Evolutionary conservation across 768 basidiomycete species (phyloP), one percentile per base, ranked within the genome.

Genomic region (Lentinula edodes): DNA sequence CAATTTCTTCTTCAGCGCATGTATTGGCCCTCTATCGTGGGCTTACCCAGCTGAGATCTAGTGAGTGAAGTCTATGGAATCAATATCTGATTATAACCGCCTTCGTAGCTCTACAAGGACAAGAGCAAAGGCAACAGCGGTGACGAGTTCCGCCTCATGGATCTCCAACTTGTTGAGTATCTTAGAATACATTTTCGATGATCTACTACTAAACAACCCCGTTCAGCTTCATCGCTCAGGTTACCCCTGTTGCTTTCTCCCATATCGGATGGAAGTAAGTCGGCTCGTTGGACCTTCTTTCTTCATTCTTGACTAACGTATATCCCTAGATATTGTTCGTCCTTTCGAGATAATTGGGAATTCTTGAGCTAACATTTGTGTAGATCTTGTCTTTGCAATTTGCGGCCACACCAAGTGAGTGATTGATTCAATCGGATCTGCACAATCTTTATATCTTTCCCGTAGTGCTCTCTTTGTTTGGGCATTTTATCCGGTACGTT

Each of bases 1-100:
- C 73, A 78, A 79, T 63, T 78, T 79, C 71, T 78, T 78, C 70
- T 80, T 79, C 65, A 76, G 74, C 57, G 72, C 77, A 2, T 78
- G 77, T 55, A 78, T 80, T 38, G 79, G 78, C 1, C 78, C 78
- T 7, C 68, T 79, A 7, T 76, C 75, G 0, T 80, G 79, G 79
- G 79, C 78, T 3, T 77, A 77, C 61, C 78, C 77, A 0, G 77
- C 76, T 3, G 77, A 79, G 62, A 79, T 80, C 16, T 77, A 68
- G 69, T 67, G 36, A 32, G 69, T 35, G 28, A 28, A 3, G 39
- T 5, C 16, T 28, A 28, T 28, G 3, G 28, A 28, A 28, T 28
- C 28, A 28, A 28, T 28, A 28, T 4, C 2, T 28, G 28, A 28
- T 28, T 28, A 28, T 28, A 28, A 28, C 28, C 28, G 28, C 28